Evolutionary conservation across 345 rosid species (phyloP), one percentile per base, ranked within the genome.

Genomic region (Acer yangbiense): DNA sequence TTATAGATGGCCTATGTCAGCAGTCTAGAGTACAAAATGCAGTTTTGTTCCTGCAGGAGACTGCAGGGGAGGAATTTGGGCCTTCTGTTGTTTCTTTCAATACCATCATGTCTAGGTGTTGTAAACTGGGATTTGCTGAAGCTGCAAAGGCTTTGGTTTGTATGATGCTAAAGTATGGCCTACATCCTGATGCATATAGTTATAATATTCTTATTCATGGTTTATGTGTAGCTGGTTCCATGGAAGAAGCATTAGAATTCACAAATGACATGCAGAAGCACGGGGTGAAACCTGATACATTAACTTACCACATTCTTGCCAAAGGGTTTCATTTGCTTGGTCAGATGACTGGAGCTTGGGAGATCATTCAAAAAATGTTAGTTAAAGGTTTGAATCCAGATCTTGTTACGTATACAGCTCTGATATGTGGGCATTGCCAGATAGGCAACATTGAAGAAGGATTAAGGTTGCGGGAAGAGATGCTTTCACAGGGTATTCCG

Each of bases 181-280:
- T 92, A 69, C 84, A 86, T 85, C 94, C 97, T 52, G 90, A 89
- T 84, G 80, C 75, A 58, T 87, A 87, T 82, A 90, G 92, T 78
- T 92, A 89, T 77, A 94, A 92, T 85, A 94, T 92, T 80, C 94
- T 94, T 75, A 85, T 94, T 77, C 91, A 89, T 60, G 95, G 95
- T 39, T 86, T 89, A 70, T 90, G 90, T 80, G 60, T 83, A 29
- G 91, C 89, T 79, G 94, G 97, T 67, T 89, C 93, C 65, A 82
- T 89, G 77, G 89, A 84, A 71, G 98, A 94, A 86, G 97, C 97
- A 48, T 72, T 88, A 60, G 85, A 86, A 44, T 80, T 88, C 32
- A 80, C 85, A 43, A 71, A 62, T 84, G 86, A 87, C 48, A 92
- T 94, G 98, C 88, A 82, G 75, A 83, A 79, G 77, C 86, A 86